These are phyloP conservation scores for Aphanomyces cochlioides DNA, from an alignment of 352 stramenopile species.

Conservation along the genomic window DNA sequence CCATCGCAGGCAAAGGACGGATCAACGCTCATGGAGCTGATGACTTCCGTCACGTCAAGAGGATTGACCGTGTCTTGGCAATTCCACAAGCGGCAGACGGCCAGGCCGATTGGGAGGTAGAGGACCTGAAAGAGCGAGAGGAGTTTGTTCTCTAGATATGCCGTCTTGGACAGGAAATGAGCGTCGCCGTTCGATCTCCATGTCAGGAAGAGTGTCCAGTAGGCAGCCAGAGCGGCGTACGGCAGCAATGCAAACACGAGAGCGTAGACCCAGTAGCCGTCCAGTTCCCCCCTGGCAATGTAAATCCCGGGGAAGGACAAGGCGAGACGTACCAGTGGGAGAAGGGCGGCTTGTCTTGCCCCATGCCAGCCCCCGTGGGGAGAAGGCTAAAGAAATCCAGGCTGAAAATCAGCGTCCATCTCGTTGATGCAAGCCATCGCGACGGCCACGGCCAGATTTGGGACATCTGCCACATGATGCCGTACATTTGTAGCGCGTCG, in stretches of 20 bases:
- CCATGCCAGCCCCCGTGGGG: constrained; percentile 15
- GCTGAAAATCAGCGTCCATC: constrained; percentile 52
- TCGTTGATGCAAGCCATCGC: constrained; percentile 47
- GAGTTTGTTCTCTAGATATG: constrained; percentile 46
- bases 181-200: constrained; percentile 32
- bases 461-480: constrained; percentile 71
- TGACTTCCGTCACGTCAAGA: background rate
- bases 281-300: constrained; percentile 33
- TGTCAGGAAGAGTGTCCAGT: background rate
- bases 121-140: constrained; percentile 47
- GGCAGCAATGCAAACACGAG: constrained; percentile 28
- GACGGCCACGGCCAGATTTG: constrained; percentile 70
- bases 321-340: background rate
- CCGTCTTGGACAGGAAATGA: background rate
- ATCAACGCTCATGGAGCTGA: constrained; percentile 2
- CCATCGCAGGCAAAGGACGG: background rate
- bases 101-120: constrained; percentile 58
- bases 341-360: constrained; percentile 1
- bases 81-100: constrained; percentile 56
- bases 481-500: constrained; percentile 58
- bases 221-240: background rate
- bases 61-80: constrained; percentile 37
- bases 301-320: background rate
- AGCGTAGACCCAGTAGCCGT: constrained; percentile 59
- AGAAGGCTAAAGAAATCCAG: constrained; percentile 49